Evolutionary conservation across 2,329 filamentous ascomycete genomes (phyloP), one percentile per base, ranked within the genome.

Genomic region (Curvularia eragrostidis): DNA sequence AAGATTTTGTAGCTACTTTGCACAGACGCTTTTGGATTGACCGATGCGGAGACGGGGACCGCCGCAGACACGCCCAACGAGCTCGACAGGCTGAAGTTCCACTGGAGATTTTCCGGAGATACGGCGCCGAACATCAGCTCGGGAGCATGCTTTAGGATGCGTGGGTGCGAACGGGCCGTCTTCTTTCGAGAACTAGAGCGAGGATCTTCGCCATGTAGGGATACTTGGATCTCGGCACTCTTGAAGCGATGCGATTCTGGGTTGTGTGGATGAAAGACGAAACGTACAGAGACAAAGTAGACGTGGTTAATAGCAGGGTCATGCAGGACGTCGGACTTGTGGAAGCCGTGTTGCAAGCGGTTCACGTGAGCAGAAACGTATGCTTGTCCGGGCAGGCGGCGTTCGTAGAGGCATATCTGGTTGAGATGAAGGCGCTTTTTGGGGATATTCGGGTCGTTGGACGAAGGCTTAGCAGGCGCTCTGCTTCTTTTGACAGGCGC

Each of bases 281-380:
- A 83, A 46, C 77, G 79, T 32, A 83, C 70, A 0, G 79, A 81
- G 3, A 82, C 75, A 51, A 84, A 83, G 57, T 81, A 81, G 9
- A 83, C 78, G 50, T 80, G 71, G 34, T 80, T 69, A 8, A 79
- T 73, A 15, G 73, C 68, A 4, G 69, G 65, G 32, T 81, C 80
- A 18, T 82, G 80, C 0, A 82, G 72, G 5, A 75, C 74, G 1
- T 69, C 61, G 49, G 75, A 80, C 21, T 78, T 74, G 67, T 81
- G 83, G 56, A 73, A 79, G 5, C 82, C 82, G 61, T 81, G 79
- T 58, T 84, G 82, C 7, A 84, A 73, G 2, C 82, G 79, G 55
- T 82, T 79, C 9, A 82, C 78, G 58, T 83, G 80, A 0, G 80
- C 81, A 0, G 81, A 82, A 50, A 83, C 77, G 62, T 80, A 83